Percentiles rank a stretch among this genome's conserved stretches.
These are phyloP conservation scores for Picocystis sp. DNA, from an alignment of 163 green algal genomes.

Conservation along the genomic window DNA sequence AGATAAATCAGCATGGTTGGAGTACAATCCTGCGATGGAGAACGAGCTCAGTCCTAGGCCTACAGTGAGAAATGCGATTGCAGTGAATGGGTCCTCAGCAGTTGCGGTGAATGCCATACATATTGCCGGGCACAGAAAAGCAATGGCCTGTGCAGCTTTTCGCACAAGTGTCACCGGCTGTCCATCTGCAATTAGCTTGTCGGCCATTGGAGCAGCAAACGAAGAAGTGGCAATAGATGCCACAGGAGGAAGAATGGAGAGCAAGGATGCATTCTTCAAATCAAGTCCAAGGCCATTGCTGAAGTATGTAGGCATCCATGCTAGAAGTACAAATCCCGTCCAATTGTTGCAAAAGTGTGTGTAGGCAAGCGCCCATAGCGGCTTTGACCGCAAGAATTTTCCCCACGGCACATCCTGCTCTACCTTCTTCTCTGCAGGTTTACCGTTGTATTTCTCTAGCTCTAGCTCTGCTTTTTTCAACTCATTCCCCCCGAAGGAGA, in stretches of 20 bases:
- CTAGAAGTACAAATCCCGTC: constrained; percentile 76
- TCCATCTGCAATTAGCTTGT: constrained; percentile 53
- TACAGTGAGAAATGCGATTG: constrained; percentile 36
- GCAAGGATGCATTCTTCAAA: constrained; percentile 48
- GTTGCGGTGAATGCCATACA: constrained; percentile 43
- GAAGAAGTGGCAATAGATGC: constrained; percentile 50
- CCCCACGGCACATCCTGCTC: constrained; percentile 45
- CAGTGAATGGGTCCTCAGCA: constrained; percentile 30
- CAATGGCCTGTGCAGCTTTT: constrained; percentile 52
- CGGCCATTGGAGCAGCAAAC: constrained; percentile 55
- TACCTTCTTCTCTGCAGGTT: too few species aligned
- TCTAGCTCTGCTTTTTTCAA: too few species aligned
- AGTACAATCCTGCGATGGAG: constrained; percentile 70
- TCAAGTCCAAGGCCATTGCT: constrained; percentile 54
- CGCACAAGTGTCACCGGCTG: constrained; percentile 41
- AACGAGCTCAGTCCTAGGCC: constrained; percentile 58
- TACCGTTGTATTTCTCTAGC: too few species aligned
- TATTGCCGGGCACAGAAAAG: constrained; percentile 55
- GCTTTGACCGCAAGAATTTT: constrained; percentile 49
- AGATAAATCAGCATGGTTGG: constrained; percentile 70
- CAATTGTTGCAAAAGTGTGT: constrained; percentile 95
- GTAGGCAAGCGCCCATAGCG: constrained; percentile 60
- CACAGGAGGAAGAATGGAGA: constrained; percentile 75
- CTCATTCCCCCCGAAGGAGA: too few species aligned
- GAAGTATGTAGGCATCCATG: constrained; percentile 97